Evolutionary conservation across 2,329 filamentous ascomycete species (phyloP), one percentile per base, ranked within the genome.

Genomic region (Myotisia sp.): DNA sequence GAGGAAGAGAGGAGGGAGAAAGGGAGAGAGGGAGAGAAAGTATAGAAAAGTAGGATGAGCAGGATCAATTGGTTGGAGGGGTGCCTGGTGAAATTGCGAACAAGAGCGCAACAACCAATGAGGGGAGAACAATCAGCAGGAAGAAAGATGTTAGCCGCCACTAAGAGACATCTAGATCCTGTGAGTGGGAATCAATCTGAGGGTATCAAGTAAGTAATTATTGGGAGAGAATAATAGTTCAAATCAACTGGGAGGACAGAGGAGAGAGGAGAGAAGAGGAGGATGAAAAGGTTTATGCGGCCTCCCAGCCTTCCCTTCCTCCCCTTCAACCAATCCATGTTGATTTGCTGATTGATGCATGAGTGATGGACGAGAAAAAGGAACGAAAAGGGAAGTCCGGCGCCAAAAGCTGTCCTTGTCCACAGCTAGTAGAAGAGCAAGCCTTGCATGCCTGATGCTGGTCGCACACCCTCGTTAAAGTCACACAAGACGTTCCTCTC

Each of bases 1-100:
- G 23, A 9, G 23, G 17, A 27, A 17, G 22, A 29, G 19, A 26
- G 29, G 26, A 36, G 28, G 32, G 22, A 14, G 29, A 29, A 23
- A 24, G 13, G 26, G 26, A 19, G 30, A 17, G 30, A 23, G 36
- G 12, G 18, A 19, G 18, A 14, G 16, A 17, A 28, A 17, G 16
- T 37, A 22, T 13, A 23, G 6, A 23, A 7, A 23, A 6, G 6
- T n/a, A 6, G 22, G 22, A 23, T 23, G n/a, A 6, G 7, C 22
- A 23, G n/a, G 10, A 10, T 27, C 24, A 10, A 13, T 27, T 6
- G 21, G 21, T 6, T 6, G 6, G 17, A 16, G 21, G 28, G 14
- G 28, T 19, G 28, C 6, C 14, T 1, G 21, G 28, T 12, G 17
- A n/a, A 12, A 19, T 19, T 19, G 17, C 28, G 12, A 30, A 30